Base-by-base conservation (phyloP, 345 rosid genomes). In the Leavenworthia alabamica region DNA sequence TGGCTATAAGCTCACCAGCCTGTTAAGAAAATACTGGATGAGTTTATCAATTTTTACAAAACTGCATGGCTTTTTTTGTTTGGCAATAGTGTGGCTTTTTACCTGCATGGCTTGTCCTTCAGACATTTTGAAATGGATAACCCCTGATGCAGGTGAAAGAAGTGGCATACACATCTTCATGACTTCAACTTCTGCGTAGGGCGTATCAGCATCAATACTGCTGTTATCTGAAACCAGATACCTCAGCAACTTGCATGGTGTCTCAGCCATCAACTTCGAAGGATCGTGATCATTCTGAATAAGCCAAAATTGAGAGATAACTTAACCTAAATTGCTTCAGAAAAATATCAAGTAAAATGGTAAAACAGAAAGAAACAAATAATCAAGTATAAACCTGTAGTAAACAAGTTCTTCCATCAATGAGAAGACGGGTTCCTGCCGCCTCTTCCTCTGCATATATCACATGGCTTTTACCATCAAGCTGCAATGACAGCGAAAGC, bases 121-220 rank as follows among this genome's bases (percentile, higher is more conserved):
- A 10, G 96, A 83, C 92, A 90, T 77, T 78, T 79, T 78, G 50
- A 94, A 88, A 37, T 77, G 86, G 61, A 94, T 71, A 57, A 79
- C 72, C 70, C 99, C 99, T 36, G 97, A 83, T 65, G 99, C 96
- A 60, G 99, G 99, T 66, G 97, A 94, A 56, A 94, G 97, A 70
- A 94, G 99, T 63, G 99, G 99, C 99, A 94, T 94, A 41, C 99
- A 94, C 99, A 94, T 94, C 81, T 94, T 94, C 99, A 94, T 94
- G 75, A 94, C 99, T 80, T 94, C 99, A 70, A 94, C 97, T 82
- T 94, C 99, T 9, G 95, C 99, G 78, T 83, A 94, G 9, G 99
- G 99, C 17, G 73, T 61, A 72, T 94, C 99, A 32, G 95, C 92
- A 71, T 94, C 99, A 77, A 90, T 72, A 69, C 84, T 96, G 78